These are phyloP conservation scores for Tetrahymena elliotti DNA, from an alignment of 73 alveolate genomes.

Conservation along the genomic window DNA sequence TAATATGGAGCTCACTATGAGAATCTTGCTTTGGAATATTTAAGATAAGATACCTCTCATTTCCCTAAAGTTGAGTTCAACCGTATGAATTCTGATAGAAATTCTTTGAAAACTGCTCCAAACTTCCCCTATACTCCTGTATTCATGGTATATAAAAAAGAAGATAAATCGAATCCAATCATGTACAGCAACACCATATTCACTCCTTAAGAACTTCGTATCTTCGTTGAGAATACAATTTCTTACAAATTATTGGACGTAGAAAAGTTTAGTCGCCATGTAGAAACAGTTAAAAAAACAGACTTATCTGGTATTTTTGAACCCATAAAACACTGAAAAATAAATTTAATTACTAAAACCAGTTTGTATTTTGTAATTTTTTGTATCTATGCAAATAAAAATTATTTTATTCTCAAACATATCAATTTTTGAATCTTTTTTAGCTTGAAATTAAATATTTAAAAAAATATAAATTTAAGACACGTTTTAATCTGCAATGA, in stretches of 20 bases:
- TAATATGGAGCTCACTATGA: conserved; percentile 27
- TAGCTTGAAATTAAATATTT: neutral
- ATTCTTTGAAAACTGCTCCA: neutral
- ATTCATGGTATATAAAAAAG: conserved; percentile 31
- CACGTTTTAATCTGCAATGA: neutral
- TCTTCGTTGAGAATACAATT: neutral
- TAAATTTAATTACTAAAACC: neutral
- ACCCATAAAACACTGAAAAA: neutral
- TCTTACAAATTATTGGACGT: neutral
- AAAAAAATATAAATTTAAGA: neutral
- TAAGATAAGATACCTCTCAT: neutral
- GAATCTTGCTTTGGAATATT: conserved; percentile 24
- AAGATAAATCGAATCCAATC: conserved; percentile 4
- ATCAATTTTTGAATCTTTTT: too few relatives aligned
- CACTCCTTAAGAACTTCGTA: neutral
- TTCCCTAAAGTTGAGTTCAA: neutral
- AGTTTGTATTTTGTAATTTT: too few relatives aligned
- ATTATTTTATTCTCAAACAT: neutral
- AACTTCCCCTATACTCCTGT: conserved; percentile 33
- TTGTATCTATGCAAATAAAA: neutral
- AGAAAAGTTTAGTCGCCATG: neutral
- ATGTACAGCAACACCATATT: conserved; percentile 1
- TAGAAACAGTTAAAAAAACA: neutral
- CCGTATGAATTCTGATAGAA: conserved; percentile 27
- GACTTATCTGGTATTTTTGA: neutral